Base-by-base conservation (phyloP, 1,284 basidiomycete genomes). In the Takashimella koratensis region DNA sequence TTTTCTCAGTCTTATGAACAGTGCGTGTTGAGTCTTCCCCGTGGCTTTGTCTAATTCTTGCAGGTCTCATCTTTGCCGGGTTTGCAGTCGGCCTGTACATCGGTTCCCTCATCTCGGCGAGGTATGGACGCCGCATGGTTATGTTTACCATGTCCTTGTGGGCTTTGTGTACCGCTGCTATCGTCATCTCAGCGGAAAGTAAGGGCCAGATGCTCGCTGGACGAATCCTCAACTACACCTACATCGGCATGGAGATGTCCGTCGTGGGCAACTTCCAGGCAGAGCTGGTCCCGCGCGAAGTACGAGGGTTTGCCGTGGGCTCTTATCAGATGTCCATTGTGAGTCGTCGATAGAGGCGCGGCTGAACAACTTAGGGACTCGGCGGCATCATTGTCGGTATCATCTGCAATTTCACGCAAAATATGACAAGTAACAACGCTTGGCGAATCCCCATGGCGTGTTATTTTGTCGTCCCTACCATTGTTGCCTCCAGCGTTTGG, bases 201-300 rank as follows among this genome's bases (percentile, higher is more conserved):
- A 41, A 42, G 2, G 26, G 41, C 11, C 57, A 58, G 44, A 45
- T 58, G 19, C 39, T 58, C 1, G 53, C 43, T 13, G 49, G 41
- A 4, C 45, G 57, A 16, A 45, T 44, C 23, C 47, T 58, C 23
- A 58, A 58, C 41, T 54, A 44, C 12, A 23, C 54, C 20, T 58
- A 58, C 44, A 55, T 58, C n/a, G 56, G 57, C 16, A 58, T 58
- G 57, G 57, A 58, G 26, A 52, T 58, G 50, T 49, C 49, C 8
- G 49, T 51, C 26, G 54, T 58, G 21, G 53, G 53, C 2, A 47
- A 54, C 1, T 58, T 30, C 25, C 57, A 58, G 43, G 48, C 57
- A 3, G 57, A 58, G 50, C 54, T 58, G 16, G 50, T 58, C 3
- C 57, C 57, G 3, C 49, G 53, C 4, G 21, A 44, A 11, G 57